Evolutionary conservation across 805 yeast species (phyloP).

Genomic region (Debaryomyces prosopidis): DNA sequence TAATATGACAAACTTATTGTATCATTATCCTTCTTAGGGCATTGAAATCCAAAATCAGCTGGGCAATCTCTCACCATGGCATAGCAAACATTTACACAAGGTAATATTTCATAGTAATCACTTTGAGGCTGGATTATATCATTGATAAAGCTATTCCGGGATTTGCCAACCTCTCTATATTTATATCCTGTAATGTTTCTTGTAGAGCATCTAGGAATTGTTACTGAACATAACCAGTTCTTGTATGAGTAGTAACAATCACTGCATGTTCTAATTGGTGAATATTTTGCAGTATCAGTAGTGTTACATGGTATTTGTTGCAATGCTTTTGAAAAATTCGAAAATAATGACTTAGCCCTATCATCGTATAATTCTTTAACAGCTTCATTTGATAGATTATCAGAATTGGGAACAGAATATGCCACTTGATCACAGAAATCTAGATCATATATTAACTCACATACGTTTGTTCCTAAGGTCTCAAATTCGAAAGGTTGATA

Average conservation of each 20-base stretch:
- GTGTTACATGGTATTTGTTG: conserved; percentile 78
- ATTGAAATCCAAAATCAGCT: conserved; percentile 65
- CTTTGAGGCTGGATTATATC: conserved; percentile 52
- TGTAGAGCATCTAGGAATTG: conserved; percentile 84
- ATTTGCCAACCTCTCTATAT: conserved; percentile 45
- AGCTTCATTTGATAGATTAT: conserved; percentile 11
- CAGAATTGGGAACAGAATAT: conserved; percentile 71
- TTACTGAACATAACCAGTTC: conserved; percentile 86
- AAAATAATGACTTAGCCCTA: conserved; percentile 54
- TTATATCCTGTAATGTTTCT: conserved; percentile 43
- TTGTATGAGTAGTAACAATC: conserved; percentile 73
- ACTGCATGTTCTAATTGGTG: conserved; percentile 71
- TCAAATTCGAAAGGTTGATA: conserved; percentile 58
- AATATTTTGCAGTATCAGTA: conserved; percentile 62
- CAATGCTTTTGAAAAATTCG: conserved; percentile 72
- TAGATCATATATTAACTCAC: conserved; percentile 72
- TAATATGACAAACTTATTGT: conserved; percentile 43
- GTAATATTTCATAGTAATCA: conserved; percentile 75
- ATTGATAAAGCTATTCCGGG: conserved; percentile 64
- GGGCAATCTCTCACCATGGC: conserved; percentile 85
- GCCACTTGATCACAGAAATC: conserved; percentile 82
- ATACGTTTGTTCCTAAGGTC: conserved; percentile 54
- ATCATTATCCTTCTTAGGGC: conserved; percentile 52
- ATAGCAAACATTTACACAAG: conserved; percentile 82
- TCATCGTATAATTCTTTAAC: conserved; percentile 55